A percentile compares a stretch with the other conserved stretches of the same genome.
Conservation (phyloP, 306 rosid genomes). For the Sesbania bispinosa region DNA sequence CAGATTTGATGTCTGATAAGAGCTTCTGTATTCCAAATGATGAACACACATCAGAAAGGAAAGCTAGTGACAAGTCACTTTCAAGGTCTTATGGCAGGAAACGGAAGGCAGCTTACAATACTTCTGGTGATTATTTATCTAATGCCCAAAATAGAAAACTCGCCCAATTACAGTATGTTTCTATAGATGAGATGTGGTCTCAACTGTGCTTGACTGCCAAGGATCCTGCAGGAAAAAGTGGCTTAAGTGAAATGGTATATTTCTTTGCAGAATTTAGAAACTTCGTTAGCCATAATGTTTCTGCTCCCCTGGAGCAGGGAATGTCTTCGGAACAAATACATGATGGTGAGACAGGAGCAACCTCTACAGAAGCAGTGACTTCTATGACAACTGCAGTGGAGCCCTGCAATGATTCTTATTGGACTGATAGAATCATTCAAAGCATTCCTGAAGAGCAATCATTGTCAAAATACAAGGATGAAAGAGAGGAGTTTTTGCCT, state of each 20-base stretch:
- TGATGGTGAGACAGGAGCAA: constrained; percentile 33
- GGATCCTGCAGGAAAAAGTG: constrained; percentile 39
- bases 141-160: constrained; percentile 20
- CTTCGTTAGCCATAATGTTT: constrained; percentile 21
- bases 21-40: constrained; percentile 13
- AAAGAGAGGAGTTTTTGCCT: constrained; percentile 13
- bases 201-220: constrained; percentile 49
- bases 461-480: constrained; percentile 29
- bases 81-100: constrained; percentile 32
- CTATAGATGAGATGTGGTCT: constrained; percentile 41
- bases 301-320: constrained; percentile 33
- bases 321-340: constrained; percentile 31
- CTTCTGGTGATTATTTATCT: constrained; percentile 20
- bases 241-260: constrained; percentile 10
- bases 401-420: constrained; percentile 49
- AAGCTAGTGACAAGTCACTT: constrained; percentile 20
- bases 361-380: constrained; percentile 17
- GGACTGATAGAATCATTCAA: constrained; percentile 63
- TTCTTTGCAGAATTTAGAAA: constrained; percentile 51
- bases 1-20: constrained; percentile 45
- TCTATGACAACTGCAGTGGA: constrained; percentile 31
- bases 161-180: constrained; percentile 23
- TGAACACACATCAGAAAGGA: constrained; percentile 20
- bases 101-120: constrained; percentile 28
- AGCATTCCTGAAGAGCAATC: constrained; percentile 44